These are phyloP conservation scores for Melocanna baccifera DNA, from an alignment of 176 grass and related monocot species.

Conservation along the genomic window DNA sequence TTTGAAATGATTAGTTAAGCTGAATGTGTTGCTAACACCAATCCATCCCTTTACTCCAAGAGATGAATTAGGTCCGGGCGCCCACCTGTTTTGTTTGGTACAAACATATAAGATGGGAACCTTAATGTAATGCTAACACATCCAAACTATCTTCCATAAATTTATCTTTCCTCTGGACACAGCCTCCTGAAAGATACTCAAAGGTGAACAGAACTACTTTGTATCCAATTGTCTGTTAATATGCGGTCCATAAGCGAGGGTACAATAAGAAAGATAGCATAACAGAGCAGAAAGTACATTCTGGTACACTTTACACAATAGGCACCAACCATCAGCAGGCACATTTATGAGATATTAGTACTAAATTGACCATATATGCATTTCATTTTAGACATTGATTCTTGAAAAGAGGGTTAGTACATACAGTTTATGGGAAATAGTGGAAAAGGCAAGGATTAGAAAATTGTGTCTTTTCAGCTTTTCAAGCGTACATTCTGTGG, in stretches of 20 bases:
- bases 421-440: background rate
- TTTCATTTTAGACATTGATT: background rate
- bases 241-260: background rate
- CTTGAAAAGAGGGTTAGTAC: background rate
- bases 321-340: background rate
- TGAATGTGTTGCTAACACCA: background rate
- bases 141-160: background rate
- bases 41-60: background rate
- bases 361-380: background rate
- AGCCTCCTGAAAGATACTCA: background rate
- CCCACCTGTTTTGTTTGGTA: background rate
- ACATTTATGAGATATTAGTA: slow-evolving; percentile 5
- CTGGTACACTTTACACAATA: background rate
- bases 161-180: background rate
- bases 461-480: background rate
- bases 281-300: background rate
- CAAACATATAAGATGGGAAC: background rate
- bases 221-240: background rate
- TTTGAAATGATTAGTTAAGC: background rate
- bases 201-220: background rate
- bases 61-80: background rate
- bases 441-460: background rate
- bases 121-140: background rate
- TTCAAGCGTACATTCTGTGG: background rate
- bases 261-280: background rate